Conservation (phyloP, 164 flowering plant species). For the Tetracentron sinense region DNA sequence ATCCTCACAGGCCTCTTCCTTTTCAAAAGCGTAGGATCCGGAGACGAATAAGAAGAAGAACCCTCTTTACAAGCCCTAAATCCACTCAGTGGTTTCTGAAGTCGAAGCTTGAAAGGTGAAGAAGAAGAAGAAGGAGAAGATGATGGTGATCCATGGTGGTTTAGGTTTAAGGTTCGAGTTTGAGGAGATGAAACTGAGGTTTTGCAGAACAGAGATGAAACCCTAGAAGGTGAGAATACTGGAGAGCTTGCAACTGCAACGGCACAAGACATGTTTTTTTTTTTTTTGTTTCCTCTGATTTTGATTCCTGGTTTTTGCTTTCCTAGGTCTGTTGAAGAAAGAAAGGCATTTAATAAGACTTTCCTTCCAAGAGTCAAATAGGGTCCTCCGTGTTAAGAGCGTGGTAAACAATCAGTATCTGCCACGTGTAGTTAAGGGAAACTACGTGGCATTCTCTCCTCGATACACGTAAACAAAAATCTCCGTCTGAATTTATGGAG, state of each 20-base stretch:
- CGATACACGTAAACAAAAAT: no score
- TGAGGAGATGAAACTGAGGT: constrained; percentile 22
- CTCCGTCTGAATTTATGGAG: no score
- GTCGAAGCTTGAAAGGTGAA: constrained; percentile 28
- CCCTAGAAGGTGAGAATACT: constrained; percentile 35
- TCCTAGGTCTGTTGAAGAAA: no score
- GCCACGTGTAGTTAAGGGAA: no score
- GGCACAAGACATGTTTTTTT: constrained; percentile 35
- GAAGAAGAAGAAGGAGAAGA: not conserved
- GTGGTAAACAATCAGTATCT: no score
- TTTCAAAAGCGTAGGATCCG: not conserved
- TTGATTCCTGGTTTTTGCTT: no score
- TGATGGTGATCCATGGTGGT: constrained; percentile 9
- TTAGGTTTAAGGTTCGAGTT: constrained; percentile 12
- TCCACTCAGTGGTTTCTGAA: constrained; percentile 38
- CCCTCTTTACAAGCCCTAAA: constrained; percentile 15
- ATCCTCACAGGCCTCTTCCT: constrained; percentile 31
- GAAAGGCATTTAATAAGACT: no score
- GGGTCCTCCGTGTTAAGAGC: no score
- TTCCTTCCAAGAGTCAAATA: no score
- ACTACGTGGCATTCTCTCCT: no score
- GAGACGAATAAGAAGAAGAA: not conserved
- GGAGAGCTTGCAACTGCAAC: constrained; percentile 38
- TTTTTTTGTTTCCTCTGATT: not conserved
- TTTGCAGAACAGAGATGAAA: constrained; percentile 24